Base-by-base conservation (phyloP, 768 basidiomycete genomes). In the Candolleomyces eurysporus region DNA sequence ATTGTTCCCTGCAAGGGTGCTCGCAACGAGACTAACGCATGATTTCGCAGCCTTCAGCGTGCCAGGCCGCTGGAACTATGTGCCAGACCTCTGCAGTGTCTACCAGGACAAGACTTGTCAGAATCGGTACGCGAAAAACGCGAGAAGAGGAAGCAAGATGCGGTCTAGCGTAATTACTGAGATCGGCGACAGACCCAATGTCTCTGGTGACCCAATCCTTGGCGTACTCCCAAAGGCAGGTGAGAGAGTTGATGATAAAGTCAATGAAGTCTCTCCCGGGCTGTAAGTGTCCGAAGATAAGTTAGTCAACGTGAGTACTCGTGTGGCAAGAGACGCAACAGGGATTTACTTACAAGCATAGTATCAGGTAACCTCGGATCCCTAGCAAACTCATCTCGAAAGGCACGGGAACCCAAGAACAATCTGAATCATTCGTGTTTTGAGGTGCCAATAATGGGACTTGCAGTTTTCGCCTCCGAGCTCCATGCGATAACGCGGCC, bases 61-160 rank as follows among this genome's bases (percentile, higher is more conserved):
- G 92, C 93, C 93, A 95, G 19, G 92, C 93, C 16, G 93, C 93
- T 57, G 93, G 93, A 4, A 94, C 92, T 3, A 91, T 93, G 59
- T 94, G 75, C 81, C 90, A 89, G 5, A 94, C 90, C 66, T 92
- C 90, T n/a, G 91, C 92, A 46, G 87, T 79, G 71, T 91, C 92
- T 94, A 58, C 36, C 60, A 10, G 46, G 58, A 43, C 13, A 59
- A 49, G 17, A 59, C 5, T 11, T n/a, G 5, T 43, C 5, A 19
- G 7, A 30, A 36, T 43, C 53, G 21, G 40, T 48, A 46, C 45
- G 53, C 31, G 42, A 36, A 21, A 36, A 43, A 32, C 55, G 56
- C 26, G 48, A 52, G 26, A 26, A 26, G 26, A 26, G 26, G 26
- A 4, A 26, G 26, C 26, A 26, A 26, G 26, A 26, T 26, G 26